Base-by-base conservation (phyloP, 2,329 filamentous ascomycete species). In the Aspergillus caelatus region DNA sequence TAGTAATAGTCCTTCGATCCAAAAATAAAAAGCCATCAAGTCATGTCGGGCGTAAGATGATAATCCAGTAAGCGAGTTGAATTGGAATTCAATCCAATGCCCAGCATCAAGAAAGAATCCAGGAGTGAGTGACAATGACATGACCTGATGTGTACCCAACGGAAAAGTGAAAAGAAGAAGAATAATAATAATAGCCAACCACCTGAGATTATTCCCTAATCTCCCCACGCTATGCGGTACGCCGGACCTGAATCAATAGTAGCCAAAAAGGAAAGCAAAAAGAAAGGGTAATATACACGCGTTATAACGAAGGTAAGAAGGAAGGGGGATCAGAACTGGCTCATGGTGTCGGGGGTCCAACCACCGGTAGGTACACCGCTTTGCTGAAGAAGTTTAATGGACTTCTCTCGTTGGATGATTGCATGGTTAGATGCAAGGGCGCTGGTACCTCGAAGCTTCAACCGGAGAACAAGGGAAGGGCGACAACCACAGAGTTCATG, bases 141-240 rank as follows among this genome's bases (percentile, higher is more conserved):
- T 64, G 62, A 64, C 55, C 56, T 54, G 45, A 61, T 52, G 23
- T 45, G 30, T 45, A 57, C 26, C 48, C 28, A 52, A 52, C 14
- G 16, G 26, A 36, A 36, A 36, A 16, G 14, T 41, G 19, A 41
- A 36, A 36, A 36, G 7, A 41, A 19, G 8, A 41, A 19, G 2
- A 41, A n/a, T 39, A 16, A 19, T 41, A 19, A n/a, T 41, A 28
- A 48, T 23, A 32, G 16, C 48, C 16, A 50, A 28, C 23, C 16
- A 32, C 28, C 43, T 41, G 54, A 57, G 34, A 57, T 61, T 61
- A 41, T 43, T 43, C 36, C 52, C 61, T 45, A 64, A 56, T 55
- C 34, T 67, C 69, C 65, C 71, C 72, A 75, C 74, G 72, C 74
- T 75, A 76, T 75, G 73, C 74, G 70, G 67, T 68, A 67, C 36